Evolutionary conservation across 441 rosid genomes (phyloP), one percentile per base, ranked within the genome.

Genomic region (Aleurites moluccanus): DNA sequence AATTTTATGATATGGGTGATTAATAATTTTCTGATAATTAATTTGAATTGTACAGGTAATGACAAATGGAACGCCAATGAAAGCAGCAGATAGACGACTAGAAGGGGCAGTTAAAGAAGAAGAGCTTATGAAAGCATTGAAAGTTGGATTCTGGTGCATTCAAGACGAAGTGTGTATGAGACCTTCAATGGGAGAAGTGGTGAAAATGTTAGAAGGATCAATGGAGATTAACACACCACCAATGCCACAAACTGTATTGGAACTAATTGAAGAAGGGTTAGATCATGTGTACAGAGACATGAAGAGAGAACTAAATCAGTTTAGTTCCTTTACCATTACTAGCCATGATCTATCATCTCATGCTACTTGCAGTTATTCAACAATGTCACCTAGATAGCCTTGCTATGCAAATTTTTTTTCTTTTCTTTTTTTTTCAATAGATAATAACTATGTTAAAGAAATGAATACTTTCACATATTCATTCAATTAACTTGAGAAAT

Each of bases 121-220:
- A 42, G 96, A 92, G 85, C 80, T 92, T 23, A 66, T 60, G 20
- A 80, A 91, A 69, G 89, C 96, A 45, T 56, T 91, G 77, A 91
- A 85, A 76, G 97, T 88, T 10, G 95, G 85, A 1, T 94, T 91
- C 44, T 92, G 98, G 98, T 94, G 95, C 83, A 94, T 94, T 64
- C 97, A 94, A 80, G 98, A 92, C 30, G 96, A 91, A 40, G 90
- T 92, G 8, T 77, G 71, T 68, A 72, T 73, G 86, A 84, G 98
- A 59, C 98, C 98, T 0, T 87, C 97, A 1, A 92, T 91, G 98
- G 97, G 98, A 27, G 96, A 92, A 79, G 95, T 88, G 20, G 94
- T 94, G 84, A 90, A 86, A 78, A 86, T 90, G 90, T 56, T 94
- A 35, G 97, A 94, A 82, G 98, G 91, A 53, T 84, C 91, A 38